These are phyloP conservation scores for Tulasnella sp. DNA, from an alignment of 768 basidiomycete genomes.

Conservation along the genomic window DNA sequence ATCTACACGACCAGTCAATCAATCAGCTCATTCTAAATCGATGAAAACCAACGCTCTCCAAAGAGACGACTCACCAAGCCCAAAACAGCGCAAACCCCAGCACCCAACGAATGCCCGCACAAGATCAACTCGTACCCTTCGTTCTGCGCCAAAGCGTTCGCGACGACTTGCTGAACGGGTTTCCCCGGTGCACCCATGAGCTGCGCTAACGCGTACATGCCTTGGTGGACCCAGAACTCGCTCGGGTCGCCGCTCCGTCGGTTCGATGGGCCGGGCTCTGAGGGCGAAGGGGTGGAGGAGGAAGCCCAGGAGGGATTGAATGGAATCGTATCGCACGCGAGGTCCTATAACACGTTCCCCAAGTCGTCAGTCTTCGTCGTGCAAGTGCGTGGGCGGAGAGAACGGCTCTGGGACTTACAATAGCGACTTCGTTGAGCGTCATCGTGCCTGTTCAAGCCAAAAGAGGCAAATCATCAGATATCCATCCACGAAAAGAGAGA, in stretches of 20 bases:
- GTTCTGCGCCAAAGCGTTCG: constrained; percentile 55
- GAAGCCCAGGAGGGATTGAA: constrained; percentile 17
- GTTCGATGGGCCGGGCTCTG: background rate
- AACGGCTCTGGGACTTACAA: constrained; percentile 21
- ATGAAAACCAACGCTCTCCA: background rate
- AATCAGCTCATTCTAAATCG: background rate
- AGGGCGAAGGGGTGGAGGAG: background rate
- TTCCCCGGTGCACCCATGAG: constrained; percentile 68
- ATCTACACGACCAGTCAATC: constrained; percentile 36
- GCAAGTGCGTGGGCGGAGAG: background rate
- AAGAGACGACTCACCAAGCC: constrained; percentile 44
- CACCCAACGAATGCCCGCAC: constrained; percentile 76
- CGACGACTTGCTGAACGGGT: constrained; percentile 65
- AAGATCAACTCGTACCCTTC: constrained; percentile 64
- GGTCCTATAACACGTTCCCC: constrained; percentile 30
- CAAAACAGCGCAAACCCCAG: constrained; percentile 65
- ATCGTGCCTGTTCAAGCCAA: too few species aligned
- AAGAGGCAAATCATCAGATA: constrained; percentile 8
- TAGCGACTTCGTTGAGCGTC: constrained; percentile 78
- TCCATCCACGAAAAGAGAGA: background rate
- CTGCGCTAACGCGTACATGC: constrained; percentile 68
- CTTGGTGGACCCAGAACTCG: constrained; percentile 59
- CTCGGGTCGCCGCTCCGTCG: constrained; percentile 20
- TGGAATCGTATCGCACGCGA: constrained; percentile 61
- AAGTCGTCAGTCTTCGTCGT: background rate